Evolutionary conservation across 2,329 filamentous ascomycete genomes (phyloP).

Genomic region (Trichoderma asperellum): DNA sequence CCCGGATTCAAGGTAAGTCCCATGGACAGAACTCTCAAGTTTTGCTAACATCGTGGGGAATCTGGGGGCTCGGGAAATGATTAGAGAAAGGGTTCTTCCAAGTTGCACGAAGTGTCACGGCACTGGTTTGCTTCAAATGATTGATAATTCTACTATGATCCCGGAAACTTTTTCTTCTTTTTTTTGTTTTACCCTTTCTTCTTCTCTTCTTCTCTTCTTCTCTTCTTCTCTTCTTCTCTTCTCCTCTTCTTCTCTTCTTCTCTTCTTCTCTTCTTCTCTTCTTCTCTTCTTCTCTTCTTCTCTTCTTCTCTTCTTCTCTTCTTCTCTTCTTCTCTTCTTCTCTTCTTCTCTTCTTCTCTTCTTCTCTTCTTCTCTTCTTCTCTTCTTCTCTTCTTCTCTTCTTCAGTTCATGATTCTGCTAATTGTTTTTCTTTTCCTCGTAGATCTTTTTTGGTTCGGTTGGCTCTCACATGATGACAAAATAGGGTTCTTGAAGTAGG

Average conservation of each 20-base stretch:
- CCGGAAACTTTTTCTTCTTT: neutral
- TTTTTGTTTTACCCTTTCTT: neutral
- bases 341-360: neutral
- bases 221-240: neutral
- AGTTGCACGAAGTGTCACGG: neutral
- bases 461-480: neutral
- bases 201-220: neutral
- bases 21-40: neutral
- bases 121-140: neutral
- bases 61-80: conserved; percentile 3
- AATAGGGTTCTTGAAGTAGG: neutral
- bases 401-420: neutral
- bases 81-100: conserved; percentile 3
- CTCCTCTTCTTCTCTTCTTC: neutral
- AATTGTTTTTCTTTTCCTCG: neutral
- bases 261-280: neutral
- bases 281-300: neutral
- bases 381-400: no score
- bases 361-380: neutral
- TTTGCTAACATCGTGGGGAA: neutral
- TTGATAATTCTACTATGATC: neutral
- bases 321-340: neutral
- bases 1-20: conserved; percentile 7
- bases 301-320: neutral
- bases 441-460: neutral